Conservation (phyloP, 176 grass and related monocot species). For the Avena eriantha region DNA sequence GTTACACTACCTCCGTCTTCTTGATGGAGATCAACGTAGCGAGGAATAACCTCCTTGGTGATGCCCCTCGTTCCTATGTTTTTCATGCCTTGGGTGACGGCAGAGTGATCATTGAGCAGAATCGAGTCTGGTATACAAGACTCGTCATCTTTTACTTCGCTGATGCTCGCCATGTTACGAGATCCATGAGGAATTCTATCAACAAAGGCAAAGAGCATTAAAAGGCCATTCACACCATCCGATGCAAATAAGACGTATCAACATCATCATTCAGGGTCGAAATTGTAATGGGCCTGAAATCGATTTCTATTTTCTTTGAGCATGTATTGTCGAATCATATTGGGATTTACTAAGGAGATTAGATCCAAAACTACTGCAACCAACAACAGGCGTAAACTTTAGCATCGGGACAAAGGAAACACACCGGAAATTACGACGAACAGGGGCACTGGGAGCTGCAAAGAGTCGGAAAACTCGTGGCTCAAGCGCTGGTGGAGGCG, state of each 20-base stretch:
- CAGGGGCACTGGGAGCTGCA: not conserved
- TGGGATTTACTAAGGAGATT: not conserved
- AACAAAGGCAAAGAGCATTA: not conserved
- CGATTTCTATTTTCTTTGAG: not conserved
- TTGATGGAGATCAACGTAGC: not conserved
- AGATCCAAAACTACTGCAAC: not conserved
- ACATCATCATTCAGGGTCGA: not conserved
- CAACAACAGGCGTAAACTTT: not conserved
- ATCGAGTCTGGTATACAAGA: not conserved
- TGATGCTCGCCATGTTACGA: not conserved
- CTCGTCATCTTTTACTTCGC: not conserved
- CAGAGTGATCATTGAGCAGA: not conserved
- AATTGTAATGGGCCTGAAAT: not conserved
- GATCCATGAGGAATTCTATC: not conserved
- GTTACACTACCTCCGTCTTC: not conserved
- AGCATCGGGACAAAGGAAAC: not conserved
- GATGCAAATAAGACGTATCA: conserved; percentile 1
- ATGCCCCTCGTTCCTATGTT: not conserved
- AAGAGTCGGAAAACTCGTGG: not conserved
- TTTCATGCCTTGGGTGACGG: not conserved
- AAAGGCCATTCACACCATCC: not conserved
- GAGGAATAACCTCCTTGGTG: not conserved
- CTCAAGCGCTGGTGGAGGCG: not conserved
- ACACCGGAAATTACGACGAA: not conserved
- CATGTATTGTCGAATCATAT: not conserved